Conservation (phyloP, 2,329 filamentous ascomycete species). For the Pseudogymnoascus sp. region DNA sequence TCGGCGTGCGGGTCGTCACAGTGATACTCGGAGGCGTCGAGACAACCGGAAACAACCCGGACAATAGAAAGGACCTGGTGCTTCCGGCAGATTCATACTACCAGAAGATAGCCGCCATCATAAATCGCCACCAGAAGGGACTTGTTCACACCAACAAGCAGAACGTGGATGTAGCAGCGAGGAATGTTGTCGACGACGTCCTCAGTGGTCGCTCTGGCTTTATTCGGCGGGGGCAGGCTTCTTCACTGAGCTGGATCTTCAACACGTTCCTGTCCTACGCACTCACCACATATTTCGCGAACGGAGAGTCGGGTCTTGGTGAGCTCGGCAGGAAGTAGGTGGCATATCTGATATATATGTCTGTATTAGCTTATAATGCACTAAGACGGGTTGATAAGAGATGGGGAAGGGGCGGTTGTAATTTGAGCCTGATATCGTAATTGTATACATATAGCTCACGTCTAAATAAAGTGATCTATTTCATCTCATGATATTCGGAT, state of each 20-base stretch:
- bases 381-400: no score
- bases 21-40: conserved; percentile 2
- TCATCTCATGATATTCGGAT: background rate
- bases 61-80: background rate
- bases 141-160: background rate
- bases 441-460: background rate
- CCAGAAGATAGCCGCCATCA: background rate
- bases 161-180: background rate
- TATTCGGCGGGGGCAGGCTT: background rate
- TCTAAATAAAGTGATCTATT: background rate
- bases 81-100: conserved; percentile 15
- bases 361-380: background rate
- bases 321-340: background rate
- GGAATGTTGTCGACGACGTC: background rate
- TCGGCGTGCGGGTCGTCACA: conserved; percentile 18
- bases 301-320: background rate
- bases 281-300: background rate
- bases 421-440: background rate
- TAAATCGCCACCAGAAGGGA: background rate
- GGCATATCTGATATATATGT: background rate
- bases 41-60: conserved; percentile 9
- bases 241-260: background rate
- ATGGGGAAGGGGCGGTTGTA: background rate
- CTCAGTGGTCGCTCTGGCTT: background rate
- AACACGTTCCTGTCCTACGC: background rate